Conservation (phyloP, 768 basidiomycete genomes). For the Lactarius hengduanensis region DNA sequence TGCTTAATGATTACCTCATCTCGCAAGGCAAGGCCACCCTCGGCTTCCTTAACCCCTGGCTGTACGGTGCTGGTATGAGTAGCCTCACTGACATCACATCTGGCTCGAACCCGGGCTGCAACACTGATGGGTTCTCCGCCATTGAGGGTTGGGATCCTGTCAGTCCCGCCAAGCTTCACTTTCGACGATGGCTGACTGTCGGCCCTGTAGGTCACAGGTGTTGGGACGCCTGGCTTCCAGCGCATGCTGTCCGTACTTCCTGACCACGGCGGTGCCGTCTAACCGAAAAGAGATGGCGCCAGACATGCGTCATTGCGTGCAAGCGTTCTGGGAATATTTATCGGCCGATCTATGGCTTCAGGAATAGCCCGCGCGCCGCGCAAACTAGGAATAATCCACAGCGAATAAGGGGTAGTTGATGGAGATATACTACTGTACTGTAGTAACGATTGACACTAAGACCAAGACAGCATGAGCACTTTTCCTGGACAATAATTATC, state of each 20-base stretch:
- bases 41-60: background rate
- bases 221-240: no score
- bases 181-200: background rate
- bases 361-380: no score
- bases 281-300: no score
- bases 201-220: background rate
- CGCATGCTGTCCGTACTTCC: no score
- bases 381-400: no score
- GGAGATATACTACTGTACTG: no score
- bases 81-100: background rate
- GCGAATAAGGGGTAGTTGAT: no score
- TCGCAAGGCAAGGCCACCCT: background rate
- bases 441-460: background rate
- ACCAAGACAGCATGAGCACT: background rate
- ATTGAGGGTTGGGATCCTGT: background rate
- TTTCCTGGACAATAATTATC: background rate
- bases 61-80: background rate
- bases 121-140: background rate
- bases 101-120: background rate
- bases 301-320: no score
- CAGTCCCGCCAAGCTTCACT: background rate
- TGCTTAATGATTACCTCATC: background rate
- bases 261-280: no score
- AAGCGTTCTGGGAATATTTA: no score
- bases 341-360: no score